Evolutionary conservation across 176 grass and related monocot species (phyloP).

Genomic region (Puya raimondii): DNA sequence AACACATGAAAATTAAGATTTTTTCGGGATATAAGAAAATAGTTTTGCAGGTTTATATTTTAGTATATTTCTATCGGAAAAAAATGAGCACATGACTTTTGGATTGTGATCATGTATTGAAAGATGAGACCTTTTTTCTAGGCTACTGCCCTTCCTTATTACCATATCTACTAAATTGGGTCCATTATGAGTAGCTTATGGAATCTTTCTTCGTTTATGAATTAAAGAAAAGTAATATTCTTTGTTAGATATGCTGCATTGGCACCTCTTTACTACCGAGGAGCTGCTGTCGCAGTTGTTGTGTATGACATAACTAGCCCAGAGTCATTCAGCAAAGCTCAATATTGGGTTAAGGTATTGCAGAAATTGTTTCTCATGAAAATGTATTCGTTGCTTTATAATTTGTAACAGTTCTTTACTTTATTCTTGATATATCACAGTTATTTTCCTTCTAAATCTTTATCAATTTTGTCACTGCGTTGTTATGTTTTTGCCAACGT

Average conservation of each 20-base stretch:
- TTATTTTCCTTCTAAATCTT: no score
- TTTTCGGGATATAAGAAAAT: no score
- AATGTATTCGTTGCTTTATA: no score
- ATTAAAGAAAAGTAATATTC: not conserved
- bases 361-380: not conserved
- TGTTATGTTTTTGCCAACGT: no score
- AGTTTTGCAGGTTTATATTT: not conserved
- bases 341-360: conserved; percentile 95
- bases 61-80: not conserved
- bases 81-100: not conserved
- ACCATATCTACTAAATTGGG: no score
- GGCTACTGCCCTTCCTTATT: not conserved
- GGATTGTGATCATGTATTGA: not conserved
- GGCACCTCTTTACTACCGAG: conserved; percentile 95
- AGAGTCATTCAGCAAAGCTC: conserved; percentile 93
- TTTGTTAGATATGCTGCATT: conserved; percentile 85
- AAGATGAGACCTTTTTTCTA: not conserved
- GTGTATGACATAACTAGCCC: conserved; percentile 95
- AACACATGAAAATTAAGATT: no score
- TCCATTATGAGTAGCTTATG: conserved; percentile 1
- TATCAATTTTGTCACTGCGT: no score
- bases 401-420: no score
- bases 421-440: no score
- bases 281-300: conserved; percentile 78
- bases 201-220: not conserved